Conservation (phyloP, 805 yeast genomes). For the Komagataella mondaviorum region DNA sequence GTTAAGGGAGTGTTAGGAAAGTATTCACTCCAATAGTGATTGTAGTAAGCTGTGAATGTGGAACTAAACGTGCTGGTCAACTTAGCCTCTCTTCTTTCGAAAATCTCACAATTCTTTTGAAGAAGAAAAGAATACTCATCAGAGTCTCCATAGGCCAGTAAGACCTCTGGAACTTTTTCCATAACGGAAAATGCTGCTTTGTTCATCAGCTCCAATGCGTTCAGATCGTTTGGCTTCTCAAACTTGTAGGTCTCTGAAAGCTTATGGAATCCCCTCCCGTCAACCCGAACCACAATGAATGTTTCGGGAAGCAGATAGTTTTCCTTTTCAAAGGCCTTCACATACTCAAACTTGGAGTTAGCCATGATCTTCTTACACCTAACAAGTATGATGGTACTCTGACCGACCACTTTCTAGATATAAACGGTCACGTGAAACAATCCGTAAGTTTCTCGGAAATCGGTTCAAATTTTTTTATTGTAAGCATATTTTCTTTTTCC, state of each 20-base stretch:
- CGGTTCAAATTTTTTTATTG: not conserved
- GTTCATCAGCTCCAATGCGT: constrained; percentile 75
- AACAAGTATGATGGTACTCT: no score
- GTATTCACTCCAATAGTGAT: constrained; percentile 46
- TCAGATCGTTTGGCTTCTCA: constrained; percentile 73
- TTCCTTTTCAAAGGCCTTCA: constrained; percentile 66
- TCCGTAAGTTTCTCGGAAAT: not conserved
- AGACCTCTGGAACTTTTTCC: constrained; percentile 53
- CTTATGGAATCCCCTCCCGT: constrained; percentile 89
- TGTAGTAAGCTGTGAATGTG: constrained; percentile 67
- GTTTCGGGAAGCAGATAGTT: constrained; percentile 64
- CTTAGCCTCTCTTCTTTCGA: constrained; percentile 76
- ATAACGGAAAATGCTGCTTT: constrained; percentile 58
- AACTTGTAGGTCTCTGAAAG: constrained; percentile 65
- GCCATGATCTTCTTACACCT: constrained; percentile 67
- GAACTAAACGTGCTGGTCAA: constrained; percentile 73
- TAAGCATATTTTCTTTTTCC: not conserved
- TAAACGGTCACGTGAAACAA: not conserved
- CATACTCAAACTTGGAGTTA: constrained; percentile 80
- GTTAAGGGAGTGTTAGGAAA: constrained; percentile 39
- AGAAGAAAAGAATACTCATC: constrained; percentile 87
- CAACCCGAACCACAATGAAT: constrained; percentile 73
- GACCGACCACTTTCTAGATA: no score
- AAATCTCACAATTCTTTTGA: constrained; percentile 46
- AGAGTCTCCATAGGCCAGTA: constrained; percentile 85